Evolutionary conservation across 345 rosid species (phyloP).

Genomic region (Geranium rotundifolium): DNA sequence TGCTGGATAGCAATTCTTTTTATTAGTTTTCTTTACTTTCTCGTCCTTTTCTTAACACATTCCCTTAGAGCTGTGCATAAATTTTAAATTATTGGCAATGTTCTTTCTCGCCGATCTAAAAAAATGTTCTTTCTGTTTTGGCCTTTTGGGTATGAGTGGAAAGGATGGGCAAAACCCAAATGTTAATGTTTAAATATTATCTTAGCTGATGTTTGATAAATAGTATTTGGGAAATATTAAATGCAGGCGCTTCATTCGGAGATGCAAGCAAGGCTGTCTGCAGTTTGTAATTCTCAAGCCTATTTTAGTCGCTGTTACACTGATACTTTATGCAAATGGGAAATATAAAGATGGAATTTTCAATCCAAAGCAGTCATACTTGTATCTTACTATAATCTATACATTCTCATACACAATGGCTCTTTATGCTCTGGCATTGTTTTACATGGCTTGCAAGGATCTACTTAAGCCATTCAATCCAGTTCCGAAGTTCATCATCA

Average conservation of each 20-base stretch:
- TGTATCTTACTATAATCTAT: constrained; percentile 84
- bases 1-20: no score
- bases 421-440: constrained; percentile 73
- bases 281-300: constrained; percentile 98
- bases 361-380: constrained; percentile 75
- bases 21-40: not conserved
- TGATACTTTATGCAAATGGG: constrained; percentile 84
- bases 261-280: constrained; percentile 97
- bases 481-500: constrained; percentile 87
- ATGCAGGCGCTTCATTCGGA: constrained; percentile 82
- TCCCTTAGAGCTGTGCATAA: not conserved
- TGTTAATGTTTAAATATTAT: not conserved
- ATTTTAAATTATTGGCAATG: not conserved
- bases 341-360: constrained; percentile 94
- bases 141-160: not conserved
- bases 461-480: constrained; percentile 97
- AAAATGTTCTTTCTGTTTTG: no score
- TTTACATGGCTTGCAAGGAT: constrained; percentile 95
- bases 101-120: no score
- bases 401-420: constrained; percentile 86
- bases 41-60: not conserved
- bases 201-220: not conserved
- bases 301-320: constrained; percentile 73
- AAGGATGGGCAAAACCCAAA: not conserved
- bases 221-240: constrained; percentile 1